These are phyloP conservation scores for Cladophialophora chaetospira DNA, from an alignment of 2,329 filamentous ascomycete species.

Conservation along the genomic window DNA sequence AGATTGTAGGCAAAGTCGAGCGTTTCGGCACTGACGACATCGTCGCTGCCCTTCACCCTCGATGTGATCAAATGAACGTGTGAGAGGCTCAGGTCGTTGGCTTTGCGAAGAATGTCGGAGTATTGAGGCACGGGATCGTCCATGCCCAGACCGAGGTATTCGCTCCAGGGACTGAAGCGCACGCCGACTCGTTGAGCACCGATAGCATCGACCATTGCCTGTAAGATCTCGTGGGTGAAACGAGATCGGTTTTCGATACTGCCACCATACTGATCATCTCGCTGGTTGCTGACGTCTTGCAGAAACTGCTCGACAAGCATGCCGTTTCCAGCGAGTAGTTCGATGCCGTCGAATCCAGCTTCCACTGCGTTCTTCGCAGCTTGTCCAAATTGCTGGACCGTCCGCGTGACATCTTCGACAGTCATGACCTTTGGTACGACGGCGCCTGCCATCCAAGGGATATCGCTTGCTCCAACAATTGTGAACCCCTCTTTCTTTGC, in stretches of 20 bases:
- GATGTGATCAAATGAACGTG: slow-evolving; percentile 65
- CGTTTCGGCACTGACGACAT: slow-evolving; percentile 37
- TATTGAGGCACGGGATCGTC: slow-evolving; percentile 65
- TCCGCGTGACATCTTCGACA: slow-evolving; percentile 47
- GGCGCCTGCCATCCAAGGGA: slow-evolving; percentile 34
- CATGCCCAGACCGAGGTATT: slow-evolving; percentile 58
- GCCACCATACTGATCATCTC: slow-evolving; percentile 55
- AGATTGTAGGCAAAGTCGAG: slow-evolving; percentile 36
- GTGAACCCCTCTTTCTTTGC: background rate
- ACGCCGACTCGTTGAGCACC: slow-evolving; percentile 50
- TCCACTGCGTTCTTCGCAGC: slow-evolving; percentile 56
- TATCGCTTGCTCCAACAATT: slow-evolving; percentile 14
- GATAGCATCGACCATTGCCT: slow-evolving; percentile 46
- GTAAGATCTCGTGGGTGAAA: slow-evolving; percentile 57
- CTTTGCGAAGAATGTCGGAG: slow-evolving; percentile 55
- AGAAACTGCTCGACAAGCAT: slow-evolving; percentile 55
- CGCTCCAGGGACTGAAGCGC: slow-evolving; percentile 48
- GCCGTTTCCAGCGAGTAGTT: slow-evolving; percentile 54
- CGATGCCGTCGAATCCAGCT: slow-evolving; percentile 42
- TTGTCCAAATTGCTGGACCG: slow-evolving; percentile 47
- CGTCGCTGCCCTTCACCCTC: slow-evolving; percentile 42
- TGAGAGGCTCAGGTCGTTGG: slow-evolving; percentile 57
- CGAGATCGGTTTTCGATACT: slow-evolving; percentile 53
- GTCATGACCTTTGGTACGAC: slow-evolving; percentile 27
- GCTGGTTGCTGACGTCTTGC: slow-evolving; percentile 49